Base-by-base conservation (phyloP, 257 asterid genomes). In the Fraxinus cuspidata region DNA sequence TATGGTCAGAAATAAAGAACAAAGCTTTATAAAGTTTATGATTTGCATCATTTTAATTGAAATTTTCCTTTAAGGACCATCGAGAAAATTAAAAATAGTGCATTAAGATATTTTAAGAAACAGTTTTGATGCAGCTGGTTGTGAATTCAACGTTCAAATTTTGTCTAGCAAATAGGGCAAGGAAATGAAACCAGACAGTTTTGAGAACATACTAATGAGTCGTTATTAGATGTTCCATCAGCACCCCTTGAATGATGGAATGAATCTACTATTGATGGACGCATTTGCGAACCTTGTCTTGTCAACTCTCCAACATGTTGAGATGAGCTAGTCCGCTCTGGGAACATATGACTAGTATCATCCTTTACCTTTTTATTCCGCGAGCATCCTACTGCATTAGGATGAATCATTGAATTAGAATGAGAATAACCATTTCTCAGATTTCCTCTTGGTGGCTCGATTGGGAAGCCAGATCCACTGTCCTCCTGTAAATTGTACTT, bases 361-460 rank as follows among this genome's bases (percentile, higher is more conserved):
- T 77, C 84, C 58, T 81, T 82, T 58, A 40, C 80, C 64, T 78
- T 84, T 44, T 73, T 80, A 49, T 49, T 68, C 79, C 77, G 40
- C 13, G 77, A 58, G 64, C 79, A 81, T 56, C 78, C 83, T 21
- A 51, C 66, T 35, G 86, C 83, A 71, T 82, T 86, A 5, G 89
- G 92, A 66, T 89, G 92, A 81, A 89, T 70, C 77, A 82, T 85
- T 60, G 92, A 84, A 76, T 42, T 83, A 32, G 92, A 85, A 76
- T 83, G 88, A 60, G 81, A 47, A 76, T 78, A 53, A 37, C 84
- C 86, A 1, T 72, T 85, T 70, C 76, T 74, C 58, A 77, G 27
- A 32, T 73, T 76, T 70, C 81, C 83, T 73, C 84, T 81, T 1
- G 83, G 89, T 3, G 89, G 89, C 71, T 88, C 92, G 32, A 85